Conservation (phyloP, 495 filamentous ascomycete genomes). For the Neurospora hispaniola region DNA sequence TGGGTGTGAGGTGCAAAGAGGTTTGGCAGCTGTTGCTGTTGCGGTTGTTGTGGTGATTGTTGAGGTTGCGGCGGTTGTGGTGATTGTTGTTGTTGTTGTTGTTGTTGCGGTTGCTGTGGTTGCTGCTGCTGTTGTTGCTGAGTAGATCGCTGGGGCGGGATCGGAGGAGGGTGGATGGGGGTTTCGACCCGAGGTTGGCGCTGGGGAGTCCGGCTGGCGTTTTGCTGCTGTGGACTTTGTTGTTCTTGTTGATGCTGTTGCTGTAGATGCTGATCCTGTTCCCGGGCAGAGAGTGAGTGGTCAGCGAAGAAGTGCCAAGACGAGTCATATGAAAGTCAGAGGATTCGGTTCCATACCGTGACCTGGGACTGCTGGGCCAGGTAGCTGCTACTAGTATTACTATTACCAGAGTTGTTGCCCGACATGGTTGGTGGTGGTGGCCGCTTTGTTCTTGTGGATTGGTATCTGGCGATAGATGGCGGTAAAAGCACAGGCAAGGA, state of each 20-base stretch:
- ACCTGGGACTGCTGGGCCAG: slow-evolving; percentile 6
- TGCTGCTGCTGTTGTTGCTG: slow-evolving; percentile 6
- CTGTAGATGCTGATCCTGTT: background rate
- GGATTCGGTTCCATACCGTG: background rate
- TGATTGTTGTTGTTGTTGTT: background rate
- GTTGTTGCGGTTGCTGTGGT: slow-evolving; percentile 1
- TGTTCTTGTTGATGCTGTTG: background rate
- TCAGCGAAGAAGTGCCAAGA: background rate
- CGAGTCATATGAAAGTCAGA: background rate
- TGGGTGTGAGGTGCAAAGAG: background rate
- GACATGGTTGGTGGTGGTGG: background rate
- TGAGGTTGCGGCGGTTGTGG: slow-evolving; percentile 2
- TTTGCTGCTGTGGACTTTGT: background rate
- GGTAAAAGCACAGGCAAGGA: slow-evolving; percentile 2
- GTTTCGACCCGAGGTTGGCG: slow-evolving; percentile 8
- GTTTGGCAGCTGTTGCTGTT: slow-evolving; percentile 7
- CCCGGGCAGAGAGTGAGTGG: background rate
- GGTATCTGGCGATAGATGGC: slow-evolving; percentile 1
- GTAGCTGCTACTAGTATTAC: background rate
- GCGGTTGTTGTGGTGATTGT: slow-evolving; percentile 4
- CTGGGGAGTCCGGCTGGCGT: background rate
- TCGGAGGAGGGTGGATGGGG: slow-evolving; percentile 12
- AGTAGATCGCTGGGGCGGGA: slow-evolving; percentile 2
- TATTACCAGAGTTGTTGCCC: background rate
- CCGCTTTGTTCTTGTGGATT: background rate